These are phyloP conservation scores for Neobulgaria alba DNA, from an alignment of 2,329 filamentous ascomycete species.

Conservation along the genomic window DNA sequence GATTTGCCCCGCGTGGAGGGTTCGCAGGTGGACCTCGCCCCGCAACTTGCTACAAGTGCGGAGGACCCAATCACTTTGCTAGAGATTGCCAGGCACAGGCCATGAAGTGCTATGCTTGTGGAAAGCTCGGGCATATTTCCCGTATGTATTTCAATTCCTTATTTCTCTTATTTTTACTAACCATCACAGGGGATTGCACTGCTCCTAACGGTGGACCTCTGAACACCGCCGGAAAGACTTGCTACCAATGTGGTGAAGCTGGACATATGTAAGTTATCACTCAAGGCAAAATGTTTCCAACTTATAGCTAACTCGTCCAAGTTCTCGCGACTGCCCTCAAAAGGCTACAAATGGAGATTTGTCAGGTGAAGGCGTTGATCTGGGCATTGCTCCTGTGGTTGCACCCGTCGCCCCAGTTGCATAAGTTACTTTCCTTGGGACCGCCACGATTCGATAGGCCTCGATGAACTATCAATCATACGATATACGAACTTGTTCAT, in stretches of 20 bases:
- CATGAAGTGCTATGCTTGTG: conserved; percentile 75
- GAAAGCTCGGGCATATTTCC: conserved; percentile 48
- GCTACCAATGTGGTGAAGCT: conserved; percentile 93
- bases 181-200: conserved; percentile 61
- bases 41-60: conserved; percentile 67
- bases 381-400: conserved; percentile 31
- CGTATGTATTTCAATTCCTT: conserved; percentile 30
- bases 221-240: conserved; percentile 95
- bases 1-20: conserved; percentile 60
- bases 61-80: conserved; percentile 93
- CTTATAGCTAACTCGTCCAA: conserved; percentile 4
- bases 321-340: conserved; percentile 49
- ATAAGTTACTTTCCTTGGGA: conserved; percentile 11
- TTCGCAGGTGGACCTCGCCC: conserved; percentile 62
- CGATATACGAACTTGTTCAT: conserved; percentile 22
- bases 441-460: conserved; percentile 24
- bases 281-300: not conserved
- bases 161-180: not conserved
- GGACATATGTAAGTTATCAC: conserved; percentile 69
- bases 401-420: conserved; percentile 31
- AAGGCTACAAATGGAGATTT: conserved; percentile 48
- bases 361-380: conserved; percentile 18
- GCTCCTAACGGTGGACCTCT: conserved; percentile 92
- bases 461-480: conserved; percentile 27
- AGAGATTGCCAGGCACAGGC: conserved; percentile 90